Base-by-base conservation (phyloP, 225 moss, liverwort and hornwort species). In the Pseudisothecium myosuroides region DNA sequence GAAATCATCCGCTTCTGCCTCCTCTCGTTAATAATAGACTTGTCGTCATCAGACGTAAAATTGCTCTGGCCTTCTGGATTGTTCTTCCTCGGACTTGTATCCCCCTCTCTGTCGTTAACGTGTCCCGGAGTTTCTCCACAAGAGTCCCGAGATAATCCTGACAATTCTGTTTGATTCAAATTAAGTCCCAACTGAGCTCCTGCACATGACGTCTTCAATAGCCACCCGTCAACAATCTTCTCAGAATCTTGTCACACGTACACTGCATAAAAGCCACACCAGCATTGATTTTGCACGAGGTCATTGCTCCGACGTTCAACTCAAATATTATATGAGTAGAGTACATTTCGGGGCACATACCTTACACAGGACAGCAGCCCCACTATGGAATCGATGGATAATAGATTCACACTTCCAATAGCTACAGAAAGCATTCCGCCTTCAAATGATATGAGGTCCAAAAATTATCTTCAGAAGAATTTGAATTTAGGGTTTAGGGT, bases 1-100 rank as follows among this genome's bases (percentile, higher is more conserved):
- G 98, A 98, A 49, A 97, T 96, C 98, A 98, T 98, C 71, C 98
- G 96, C 88, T 97, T 97, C 86, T 97, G 97, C 88, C 95, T 97
- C 91, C 97, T 93, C 87, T 97, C 97, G 83, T 98, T 97, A 43
- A 97, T 88, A 6, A 94, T 94, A 29, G 84, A 90, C 90, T 95
- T 96, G 76, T 98, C 98, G 76, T 98, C 98, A 85, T 98, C 98
- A 8, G 98, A 98, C 29, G 96, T 96, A n/a, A 96, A 96, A 86
- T 95, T 96, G 45, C 94, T 95, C 65, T 93, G 96, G 61, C 94
- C 95, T 81, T 96, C 95, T 47, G 92, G 91, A 84, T 92, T 91
- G 80, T 87, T 84, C 65, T 90, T 90, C 61, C 94, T 92, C 88
- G 94, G 94, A 66, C 94, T 93, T 47, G 94, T 84, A 71, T 92